These are phyloP conservation scores for Carex cristatella DNA, from an alignment of 176 grass and related monocot genomes.

Conservation along the genomic window DNA sequence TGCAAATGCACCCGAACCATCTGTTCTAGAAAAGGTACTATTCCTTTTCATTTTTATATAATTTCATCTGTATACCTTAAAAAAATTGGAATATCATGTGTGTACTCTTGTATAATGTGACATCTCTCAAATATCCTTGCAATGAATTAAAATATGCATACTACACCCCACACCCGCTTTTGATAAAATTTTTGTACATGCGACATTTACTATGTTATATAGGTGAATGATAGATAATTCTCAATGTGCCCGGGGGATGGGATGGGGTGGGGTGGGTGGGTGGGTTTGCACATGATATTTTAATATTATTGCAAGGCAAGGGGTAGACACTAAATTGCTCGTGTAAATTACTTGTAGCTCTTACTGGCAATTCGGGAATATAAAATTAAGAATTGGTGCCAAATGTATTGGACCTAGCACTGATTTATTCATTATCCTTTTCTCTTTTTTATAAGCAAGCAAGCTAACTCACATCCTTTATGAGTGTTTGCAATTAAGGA, in stretches of 20 bases:
- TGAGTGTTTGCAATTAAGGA: background rate
- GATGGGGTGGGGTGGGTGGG: too few relatives aligned
- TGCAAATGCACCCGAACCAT: constrained; percentile 88
- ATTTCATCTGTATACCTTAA: background rate
- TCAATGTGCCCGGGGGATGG: background rate
- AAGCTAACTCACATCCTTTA: background rate
- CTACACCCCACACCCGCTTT: background rate
- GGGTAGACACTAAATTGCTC: background rate
- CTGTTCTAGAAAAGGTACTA: constrained; percentile 81
- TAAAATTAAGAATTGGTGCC: background rate
- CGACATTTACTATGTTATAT: background rate
- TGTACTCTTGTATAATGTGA: background rate
- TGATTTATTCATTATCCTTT: background rate
- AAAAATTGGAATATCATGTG: background rate
- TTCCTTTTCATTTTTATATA: constrained; percentile 30
- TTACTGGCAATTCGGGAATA: background rate
- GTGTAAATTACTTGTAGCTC: background rate
- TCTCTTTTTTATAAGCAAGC: background rate
- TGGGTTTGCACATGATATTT: background rate
- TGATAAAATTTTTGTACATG: background rate
- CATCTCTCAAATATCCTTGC: background rate
- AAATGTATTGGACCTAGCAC: background rate
- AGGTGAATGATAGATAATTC: background rate
- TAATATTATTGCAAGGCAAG: background rate
- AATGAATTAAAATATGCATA: background rate